Evolutionary conservation across 176 grass and related monocot species (phyloP).

Genomic region (Juncus effusus): DNA sequence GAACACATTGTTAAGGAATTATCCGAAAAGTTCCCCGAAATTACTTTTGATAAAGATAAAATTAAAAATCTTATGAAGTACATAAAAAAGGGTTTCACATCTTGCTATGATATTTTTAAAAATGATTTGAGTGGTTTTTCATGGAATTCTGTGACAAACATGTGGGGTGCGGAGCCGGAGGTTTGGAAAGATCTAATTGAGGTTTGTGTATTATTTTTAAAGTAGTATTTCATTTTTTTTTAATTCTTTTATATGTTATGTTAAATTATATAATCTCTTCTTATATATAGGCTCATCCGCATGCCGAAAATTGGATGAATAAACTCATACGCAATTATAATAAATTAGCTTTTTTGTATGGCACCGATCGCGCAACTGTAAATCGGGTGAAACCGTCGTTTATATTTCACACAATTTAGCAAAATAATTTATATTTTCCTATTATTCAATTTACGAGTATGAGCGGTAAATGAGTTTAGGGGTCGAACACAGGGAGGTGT

Average conservation of each 20-base stretch:
- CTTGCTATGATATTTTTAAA: constrained; percentile 13
- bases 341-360: neutral
- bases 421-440: no score
- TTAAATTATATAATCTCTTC: neutral
- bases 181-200: neutral
- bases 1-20: neutral
- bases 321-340: neutral
- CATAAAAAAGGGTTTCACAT: neutral
- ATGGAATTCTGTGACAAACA: neutral
- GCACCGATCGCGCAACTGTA: no score
- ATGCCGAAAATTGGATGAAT: neutral
- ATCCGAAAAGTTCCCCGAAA: neutral
- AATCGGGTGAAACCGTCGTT: no score
- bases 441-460: no score
- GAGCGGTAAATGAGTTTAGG: no score
- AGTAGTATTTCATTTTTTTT: neutral
- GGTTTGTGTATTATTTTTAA: neutral
- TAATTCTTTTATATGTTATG: neutral
- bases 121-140: constrained; percentile 9
- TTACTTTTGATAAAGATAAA: neutral
- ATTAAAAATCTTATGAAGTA: constrained; percentile 1
- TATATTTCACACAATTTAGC: no score
- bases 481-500: no score
- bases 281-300: neutral
- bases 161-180: constrained; percentile 7